Evolutionary conservation across 2,329 filamentous ascomycete genomes (phyloP), one percentile per base, ranked within the genome.

Genomic region (Cordyceps pruinosa): DNA sequence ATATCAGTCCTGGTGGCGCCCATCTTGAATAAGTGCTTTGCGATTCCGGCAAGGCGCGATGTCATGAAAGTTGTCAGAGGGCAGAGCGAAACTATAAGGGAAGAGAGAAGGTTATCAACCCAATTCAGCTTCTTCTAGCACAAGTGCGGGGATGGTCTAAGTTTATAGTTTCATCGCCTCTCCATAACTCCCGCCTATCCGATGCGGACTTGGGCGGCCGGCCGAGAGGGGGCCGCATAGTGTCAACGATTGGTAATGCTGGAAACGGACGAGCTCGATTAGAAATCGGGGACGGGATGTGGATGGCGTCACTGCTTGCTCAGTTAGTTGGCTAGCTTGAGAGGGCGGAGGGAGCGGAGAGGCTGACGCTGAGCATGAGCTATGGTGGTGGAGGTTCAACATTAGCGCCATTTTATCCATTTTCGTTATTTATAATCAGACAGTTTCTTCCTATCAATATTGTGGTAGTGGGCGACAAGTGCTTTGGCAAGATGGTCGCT

Each of bases 1-100:
- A 96, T 90, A 64, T 88, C 78, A 6, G 87, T 71, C 61, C 69
- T 66, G 19, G 64, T 71, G 39, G 67, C 30, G 13, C 48, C 62
- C 68, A 70, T 70, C 10, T 49, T 65, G 61, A 64, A 54, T 51
- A 69, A 54, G 49, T 68, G 67, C 45, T 61, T 63, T 61, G 61
- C 62, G 17, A 67, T 57, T 37, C 65, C 61, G 28, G 48, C 15
- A 58, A 68, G 59, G 48, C 66, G 66, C 26, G 60, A 64, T 57
- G 65, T 65, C 66, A 68, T 68, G 34, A 42, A 45, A n/a, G n/a
- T 25, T 39, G n/a, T 4, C n/a, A 17, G 25, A 44, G 3, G 3
- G 13, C 2, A 13, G 21, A 42, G 19, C 10, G 10, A 32, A 12
- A 7, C 3, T 5, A n/a, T 2, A 17, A n/a, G 35, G 45, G n/a